phyloP scores from a whole-genome alignment of 441 rosid genomes.

The Kokia cookei region DNA sequence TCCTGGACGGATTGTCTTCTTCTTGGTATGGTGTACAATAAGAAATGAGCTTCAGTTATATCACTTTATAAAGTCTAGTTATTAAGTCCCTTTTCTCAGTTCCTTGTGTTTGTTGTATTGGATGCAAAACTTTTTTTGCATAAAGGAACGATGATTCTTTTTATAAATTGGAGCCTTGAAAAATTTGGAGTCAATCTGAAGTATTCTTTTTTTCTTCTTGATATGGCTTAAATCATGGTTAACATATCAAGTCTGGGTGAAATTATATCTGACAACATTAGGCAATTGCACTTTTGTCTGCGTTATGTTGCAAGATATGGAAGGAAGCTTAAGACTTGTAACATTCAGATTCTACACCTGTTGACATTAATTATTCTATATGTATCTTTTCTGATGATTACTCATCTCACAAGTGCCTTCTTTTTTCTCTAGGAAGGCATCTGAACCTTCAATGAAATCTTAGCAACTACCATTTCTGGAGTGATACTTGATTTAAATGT shows the following conservation, averaged over 20 bases:
- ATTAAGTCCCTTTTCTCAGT: not conserved
- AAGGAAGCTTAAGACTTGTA: not conserved
- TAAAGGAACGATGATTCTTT: not conserved
- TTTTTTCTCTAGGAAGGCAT: not conserved
- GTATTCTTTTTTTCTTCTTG: not conserved
- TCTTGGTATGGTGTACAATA: conserved; percentile 63
- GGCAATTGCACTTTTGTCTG: not conserved
- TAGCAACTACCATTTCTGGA: not conserved
- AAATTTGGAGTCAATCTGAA: not conserved
- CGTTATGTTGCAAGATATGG: not conserved
- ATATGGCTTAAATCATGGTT: not conserved
- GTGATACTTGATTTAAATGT: not conserved
- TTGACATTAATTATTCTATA: not conserved
- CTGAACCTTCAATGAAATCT: not conserved
- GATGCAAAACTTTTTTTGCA: not conserved
- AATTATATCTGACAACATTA: not conserved
- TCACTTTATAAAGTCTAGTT: not conserved
- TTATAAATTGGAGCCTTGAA: not conserved
- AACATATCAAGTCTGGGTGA: not conserved
- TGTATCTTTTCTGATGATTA: not conserved
- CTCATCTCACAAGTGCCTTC: not conserved
- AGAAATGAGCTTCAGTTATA: conserved; percentile 4
- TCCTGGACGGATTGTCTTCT: conserved; percentile 96
- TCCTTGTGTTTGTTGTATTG: not conserved
- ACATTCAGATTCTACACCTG: not conserved